A percentile compares a stretch with the other conserved stretches of the same genome.
Conservation (phyloP, 2,329 filamentous ascomycete genomes). For the Emmonsiellopsis sp. region DNA sequence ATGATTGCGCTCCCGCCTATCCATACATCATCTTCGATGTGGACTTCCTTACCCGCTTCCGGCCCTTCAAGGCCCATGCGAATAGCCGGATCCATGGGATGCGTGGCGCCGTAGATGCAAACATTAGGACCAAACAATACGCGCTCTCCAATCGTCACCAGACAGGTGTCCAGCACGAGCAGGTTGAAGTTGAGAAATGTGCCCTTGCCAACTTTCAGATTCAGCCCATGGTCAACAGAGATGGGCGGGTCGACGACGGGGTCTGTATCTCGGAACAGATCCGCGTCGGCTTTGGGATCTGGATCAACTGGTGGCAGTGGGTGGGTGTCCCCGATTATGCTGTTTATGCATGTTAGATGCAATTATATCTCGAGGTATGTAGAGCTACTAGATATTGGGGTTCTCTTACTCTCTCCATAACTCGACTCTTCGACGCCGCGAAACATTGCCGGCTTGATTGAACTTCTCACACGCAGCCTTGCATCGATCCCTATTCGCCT, state of each 20-base stretch:
- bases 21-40: slow-evolving; percentile 73
- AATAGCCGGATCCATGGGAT: slow-evolving; percentile 64
- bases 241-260: slow-evolving; percentile 64
- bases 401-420: slow-evolving; percentile 58
- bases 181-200: slow-evolving; percentile 69
- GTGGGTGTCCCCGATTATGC: slow-evolving; percentile 51
- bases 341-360: slow-evolving; percentile 21
- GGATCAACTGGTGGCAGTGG: slow-evolving; percentile 52
- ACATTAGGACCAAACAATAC: slow-evolving; percentile 72
- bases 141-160: slow-evolving; percentile 63
- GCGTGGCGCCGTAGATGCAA: slow-evolving; percentile 61
- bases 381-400: slow-evolving; percentile 9
- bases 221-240: slow-evolving; percentile 66
- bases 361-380: background rate
- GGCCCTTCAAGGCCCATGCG: slow-evolving; percentile 66
- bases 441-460: slow-evolving; percentile 48
- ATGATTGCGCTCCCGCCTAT: slow-evolving; percentile 62
- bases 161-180: slow-evolving; percentile 66
- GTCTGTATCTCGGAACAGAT: slow-evolving; percentile 48
- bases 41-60: slow-evolving; percentile 62
- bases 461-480: slow-evolving; percentile 50
- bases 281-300: slow-evolving; percentile 54
- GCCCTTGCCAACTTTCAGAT: slow-evolving; percentile 58
- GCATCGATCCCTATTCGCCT: slow-evolving; percentile 54
- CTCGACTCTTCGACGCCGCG: slow-evolving; percentile 53